Base-by-base conservation (phyloP, 2,329 filamentous ascomycete genomes). In the Ampelomyces quisqualis region DNA sequence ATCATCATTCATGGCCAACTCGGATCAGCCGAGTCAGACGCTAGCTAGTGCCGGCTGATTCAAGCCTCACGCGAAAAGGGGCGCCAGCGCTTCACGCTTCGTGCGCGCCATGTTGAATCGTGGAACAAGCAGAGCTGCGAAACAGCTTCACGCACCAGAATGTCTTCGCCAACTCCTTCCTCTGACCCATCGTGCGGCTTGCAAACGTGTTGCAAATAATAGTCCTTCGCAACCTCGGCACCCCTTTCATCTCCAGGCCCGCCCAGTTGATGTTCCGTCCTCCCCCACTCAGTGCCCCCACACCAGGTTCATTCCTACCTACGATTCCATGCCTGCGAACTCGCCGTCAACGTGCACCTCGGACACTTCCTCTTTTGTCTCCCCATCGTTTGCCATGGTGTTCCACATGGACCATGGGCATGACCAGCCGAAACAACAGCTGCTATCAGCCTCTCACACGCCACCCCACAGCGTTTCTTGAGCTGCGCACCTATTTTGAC, bases 11-110 rank as follows among this genome's bases (percentile, higher is more conserved):
- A 45, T 39, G 43, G 47, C 54, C 51, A 47, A 46, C 34, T 52
- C 38, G 50, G 49, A 53, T 64, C 59, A 62, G 60, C 60, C 60
- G 60, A 65, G 61, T 57, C 57, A 55, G 48, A 43, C 43, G 43
- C 51, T 49, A 54, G 53, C 47, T 51, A 44, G 38, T 50, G 47
- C 47, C 52, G 45, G 50, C 49, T 50, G 45, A 53, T 38, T 53
- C 44, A 51, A 34, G 47, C 32, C 31, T 54, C 60, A 62, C 59
- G 57, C 62, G 58, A 60, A 64, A 62, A 58, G 53, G 55, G 58
- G 37, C 21, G 22, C 29, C 11, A 38, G 5, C 18, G 14, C 29
- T 33, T 15, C 21, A 51, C 33, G 32, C 22, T 32, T 38, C 20
- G 21, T 43, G 20, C 41, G 27, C 27, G 34, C 31, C 40, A 23